Evolutionary conservation across 2,329 filamentous ascomycete genomes (phyloP), one percentile per base, ranked within the genome.

Genomic region (Cryphonectria carpinicola): DNA sequence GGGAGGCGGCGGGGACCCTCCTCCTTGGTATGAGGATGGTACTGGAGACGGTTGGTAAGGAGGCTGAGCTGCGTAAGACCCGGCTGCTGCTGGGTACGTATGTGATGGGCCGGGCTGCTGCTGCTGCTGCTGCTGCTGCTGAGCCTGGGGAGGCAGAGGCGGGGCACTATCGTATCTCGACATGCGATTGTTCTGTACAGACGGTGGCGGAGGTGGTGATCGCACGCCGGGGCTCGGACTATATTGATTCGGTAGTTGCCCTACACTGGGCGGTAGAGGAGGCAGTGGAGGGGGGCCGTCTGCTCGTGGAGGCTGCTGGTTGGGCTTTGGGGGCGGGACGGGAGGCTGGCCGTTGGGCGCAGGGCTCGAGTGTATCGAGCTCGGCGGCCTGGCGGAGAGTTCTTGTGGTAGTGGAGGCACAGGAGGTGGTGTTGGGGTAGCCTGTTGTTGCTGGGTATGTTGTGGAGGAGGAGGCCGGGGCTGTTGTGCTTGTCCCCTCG

Each of bases 361-460:
- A 63, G 75, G 76, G 14, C 74, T 82, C 73, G 76, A 82, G 60
- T 77, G 83, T 68, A 72, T 70, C 37, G 77, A 80, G 41, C 76
- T 78, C 4, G 77, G 74, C n/a, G 82, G 80, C 39, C 80, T 81
- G 68, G 84, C 80, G 62, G 84, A 82, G 71, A 91, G 82, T 76
- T 92, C 90, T 37, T 89, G 88, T 11, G 92, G 93, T 25, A 92
- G 84, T 68, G 92, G 92, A 71, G 92, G 92, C n/a, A 92, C 81
- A 17, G 91, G 90, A 43, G 92, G 92, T 65, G 90, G 89, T 70
- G 84, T 82, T 39, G 78, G 74, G 22, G 74, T 71, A 13, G 65
- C 72, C 11, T 77, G 82, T 46, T 77, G 82, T 46, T 72, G 77
- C 63, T 78, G 80, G 32, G 80, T 78, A n/a, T 64, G 61, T 14